Evolutionary conservation across 1,139 yeast genomes (phyloP), one percentile per base, ranked within the genome.

Genomic region (Candida glucosophila): DNA sequence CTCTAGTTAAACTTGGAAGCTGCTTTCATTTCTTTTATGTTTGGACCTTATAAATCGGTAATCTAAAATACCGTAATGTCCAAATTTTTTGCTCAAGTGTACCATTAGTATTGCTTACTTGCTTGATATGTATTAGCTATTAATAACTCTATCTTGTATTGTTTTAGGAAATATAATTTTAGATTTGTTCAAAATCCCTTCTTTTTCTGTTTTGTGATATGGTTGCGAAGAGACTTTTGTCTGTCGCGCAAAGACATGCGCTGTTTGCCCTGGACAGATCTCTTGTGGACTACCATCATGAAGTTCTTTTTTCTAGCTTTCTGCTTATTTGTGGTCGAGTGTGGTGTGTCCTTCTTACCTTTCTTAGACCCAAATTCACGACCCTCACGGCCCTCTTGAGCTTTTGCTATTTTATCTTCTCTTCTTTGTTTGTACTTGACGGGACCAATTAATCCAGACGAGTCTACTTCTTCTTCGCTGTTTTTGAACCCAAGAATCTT

Each of bases 251-350:
- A 64, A 30, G 95, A 82, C 66, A 81, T 66, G 58, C 79, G 82
- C 36, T 80, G 90, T 55, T 90, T 90, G 35, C 98, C 97, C 56
- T 82, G 94, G 22, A 90, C 97, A 27, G 83, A 77, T 44, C 75
- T 73, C 63, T 90, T 90, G 58, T 90, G 99, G 43, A 90, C 81
- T 88, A 82, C 82, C 99, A 90, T 90, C 50, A 92, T 90, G 51
- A 86, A 90, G 59, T 90, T 92, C 95, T 90, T 90, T 86, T 85
- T 85, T 53, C 97, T 73, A 12, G 88, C 93, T 73, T 90, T 90
- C 55, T 92, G 96, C 56, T 75, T 77, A 56, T 90, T 90, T 10
- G 99, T 92, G 12, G 97, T 88, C 22, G 95, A 82, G 47, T 79
- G 95, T 18, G 77, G 70, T 34, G 60, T 64, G 23, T 78, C 90